Evolutionary conservation across 129 eudicot species (phyloP), one percentile per base, ranked within the genome.

Genomic region (Ambrosia trifida): DNA sequence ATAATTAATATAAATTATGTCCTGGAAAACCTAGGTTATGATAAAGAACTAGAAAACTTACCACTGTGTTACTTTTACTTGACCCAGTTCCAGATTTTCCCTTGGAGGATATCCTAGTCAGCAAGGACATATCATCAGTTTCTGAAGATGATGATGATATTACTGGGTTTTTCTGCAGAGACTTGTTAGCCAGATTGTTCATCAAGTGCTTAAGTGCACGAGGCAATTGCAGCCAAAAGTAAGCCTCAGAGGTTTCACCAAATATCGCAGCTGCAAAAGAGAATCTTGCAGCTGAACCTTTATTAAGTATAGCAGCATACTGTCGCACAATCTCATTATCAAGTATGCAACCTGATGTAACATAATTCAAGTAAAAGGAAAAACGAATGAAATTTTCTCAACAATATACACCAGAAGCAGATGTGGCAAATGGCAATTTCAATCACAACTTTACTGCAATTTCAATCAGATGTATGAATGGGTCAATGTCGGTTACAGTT

Each of bases 201-300:
- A 87, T 78, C 72, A 84, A 78, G 70, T 94, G 89, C 19, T 77
- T 80, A 70, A 94, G 89, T 74, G 99, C 99, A 68, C 69, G 85
- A 57, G 99, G 99, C 52, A 94, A 73, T 77, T 87, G 96, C 71
- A 94, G 76, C 99, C 99, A 94, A 80, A 94, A 94, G 72, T 90
- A 90, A 49, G 97, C 96, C 79, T 94, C 99, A 41, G 87, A 69
- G 60, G 88, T 74, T 82, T 89, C 99, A 80, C 97, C 99, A 81
- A 94, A 94, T 28, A 90, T 78, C 24, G 89, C 95, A 78, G 99
- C 99, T 45, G 97, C 91, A 83, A 89, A 94, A 57, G 97, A 89
- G 76, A 94, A 78, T 84, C 97, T 87, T 74, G 85, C 70, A 14
- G 91, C 79, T 13, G 83, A 87, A 69, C 94, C 87, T 68, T 84